Evolutionary conservation across 164 flowering plant genomes (phyloP), one percentile per base, ranked within the genome.

Genomic region (Liquidambar formosana): DNA sequence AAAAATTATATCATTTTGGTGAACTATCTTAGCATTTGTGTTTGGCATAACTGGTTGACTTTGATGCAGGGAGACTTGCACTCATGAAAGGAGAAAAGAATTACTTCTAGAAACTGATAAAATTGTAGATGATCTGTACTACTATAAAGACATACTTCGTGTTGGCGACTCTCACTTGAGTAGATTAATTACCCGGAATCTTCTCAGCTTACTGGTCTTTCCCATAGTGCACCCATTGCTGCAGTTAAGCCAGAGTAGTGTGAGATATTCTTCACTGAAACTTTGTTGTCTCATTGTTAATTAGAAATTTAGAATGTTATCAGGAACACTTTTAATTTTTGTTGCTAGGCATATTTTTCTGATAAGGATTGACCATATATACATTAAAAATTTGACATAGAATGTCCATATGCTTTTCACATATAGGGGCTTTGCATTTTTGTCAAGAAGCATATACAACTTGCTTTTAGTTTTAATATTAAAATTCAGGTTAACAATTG

Each of bases 51-150:
- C 44, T 48, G 21, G 26, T 33, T 59, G 45, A 60, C 13, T 60
- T 65, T 76, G 62, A 64, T 80, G 77, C 82, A 85, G 91, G 77
- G 81, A 82, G 70, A 57, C 54, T 47, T 51, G 60, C 69, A 44
- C 78, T 64, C 27, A 43, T 9, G 74, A 64, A 62, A 73, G 43
- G 67, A 78, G 77, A 72, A 75, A 78, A 57, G 77, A 72, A 44
- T 68, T 88, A 57, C 69, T 78, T 63, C 26, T 66, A 54, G 80
- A 77, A 75, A 74, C 77, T 61, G 92, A 88, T 68, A 78, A 79
- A 69, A 51, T 86, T 28, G 71, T 83, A 22, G 89, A 88, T 72
- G 89, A 88, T 75, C 77, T 88, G 25, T 86, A 82, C 78, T 88
- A 86, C 78, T 73, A 78, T 21, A 84, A 86, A 63, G 92, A 88